Evolutionary conservation across 768 basidiomycete species (phyloP).

Genomic region (Serendipita indica): DNA sequence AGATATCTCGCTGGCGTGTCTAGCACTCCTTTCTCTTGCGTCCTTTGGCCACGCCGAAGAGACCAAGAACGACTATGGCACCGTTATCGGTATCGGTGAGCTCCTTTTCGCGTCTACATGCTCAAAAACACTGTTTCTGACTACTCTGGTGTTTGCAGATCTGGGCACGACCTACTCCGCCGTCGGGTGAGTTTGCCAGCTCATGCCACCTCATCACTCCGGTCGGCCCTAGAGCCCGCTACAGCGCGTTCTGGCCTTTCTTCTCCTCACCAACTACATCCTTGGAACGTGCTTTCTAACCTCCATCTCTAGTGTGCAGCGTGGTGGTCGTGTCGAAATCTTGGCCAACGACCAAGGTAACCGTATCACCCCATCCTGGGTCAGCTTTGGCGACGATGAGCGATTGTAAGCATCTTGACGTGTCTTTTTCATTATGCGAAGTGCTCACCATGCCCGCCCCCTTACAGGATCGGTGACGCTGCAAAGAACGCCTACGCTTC

Average conservation of each 20-base stretch:
- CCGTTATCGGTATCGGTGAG: constrained; percentile 85
- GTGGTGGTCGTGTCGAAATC: constrained; percentile 74
- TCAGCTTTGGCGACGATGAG: constrained; percentile 65
- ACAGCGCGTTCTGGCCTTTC: not conserved
- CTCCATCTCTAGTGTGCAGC: constrained; percentile 45
- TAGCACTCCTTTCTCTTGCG: constrained; percentile 39
- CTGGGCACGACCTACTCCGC: constrained; percentile 95
- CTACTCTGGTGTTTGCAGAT: constrained; percentile 32
- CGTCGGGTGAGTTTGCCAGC: constrained; percentile 54
- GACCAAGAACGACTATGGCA: constrained; percentile 59
- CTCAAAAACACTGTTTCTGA: constrained; percentile 14
- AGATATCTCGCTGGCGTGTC: constrained; percentile 11
- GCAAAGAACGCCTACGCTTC: constrained; percentile 93
- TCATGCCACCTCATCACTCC: constrained; percentile 10
- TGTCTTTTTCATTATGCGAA: not conserved
- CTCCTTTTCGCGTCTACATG: constrained; percentile 11
- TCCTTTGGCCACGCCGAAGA: constrained; percentile 57
- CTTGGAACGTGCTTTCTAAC: constrained; percentile 2
- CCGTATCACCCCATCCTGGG: constrained; percentile 83
- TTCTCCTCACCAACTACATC: not conserved
- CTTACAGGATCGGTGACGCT: constrained; percentile 63
- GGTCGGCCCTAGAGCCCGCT: not conserved
- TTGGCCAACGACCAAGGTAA: constrained; percentile 84
- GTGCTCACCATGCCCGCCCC: not conserved
- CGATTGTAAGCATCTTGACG: constrained; percentile 32